Base-by-base conservation (phyloP, 2,329 filamentous ascomycete genomes). In the Aplosporella prunicola region DNA sequence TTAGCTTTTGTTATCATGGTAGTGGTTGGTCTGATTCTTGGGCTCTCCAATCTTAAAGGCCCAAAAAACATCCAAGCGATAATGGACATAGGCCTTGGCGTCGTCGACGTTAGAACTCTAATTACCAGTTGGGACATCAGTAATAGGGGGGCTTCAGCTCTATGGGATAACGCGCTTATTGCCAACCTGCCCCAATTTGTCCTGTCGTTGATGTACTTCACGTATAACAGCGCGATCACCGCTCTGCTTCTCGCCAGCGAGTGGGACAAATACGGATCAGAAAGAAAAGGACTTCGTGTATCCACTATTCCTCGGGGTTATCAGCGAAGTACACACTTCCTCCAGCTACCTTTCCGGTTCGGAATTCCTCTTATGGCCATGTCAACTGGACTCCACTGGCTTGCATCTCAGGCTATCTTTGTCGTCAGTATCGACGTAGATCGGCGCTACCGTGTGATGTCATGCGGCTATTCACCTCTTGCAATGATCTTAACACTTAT, bases 131-230 rank as follows among this genome's bases (percentile, higher is more conserved):
- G n/a, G n/a, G n/a, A n/a, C n/a, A n/a, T n/a, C n/a, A n/a, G n/a
- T n/a, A n/a, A n/a, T n/a, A n/a, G n/a, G n/a, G n/a, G n/a, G n/a
- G n/a, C n/a, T n/a, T n/a, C n/a, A n/a, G n/a, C n/a, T n/a, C n/a
- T n/a, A n/a, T n/a, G n/a, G n/a, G n/a, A n/a, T n/a, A 17, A 3
- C 13, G 46, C 45, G 0, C 49, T 69, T 14, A 15, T 71, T 0
- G 64, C 61, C 23, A 74, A 74, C 43, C 17, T 57, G 0, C 66
- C 68, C 1, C 70, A 74, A 43, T 36, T 68, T 0, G 36, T 71
- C 4, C 41, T 71, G 0, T 69, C 65, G 0, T 47, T 67, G n/a
- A 31, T 66, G 2, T 71, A 72, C 45, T 48, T 70, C 3, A 47
- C 53, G 1, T 61, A 62, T 46, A 71, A 71, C 44, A 48, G 48